A percentile compares a stretch with the other conserved stretches of the same genome.
Evolutionary conservation across 805 yeast genomes (phyloP).

Genomic region (Pichia rugopelliculosa): DNA sequence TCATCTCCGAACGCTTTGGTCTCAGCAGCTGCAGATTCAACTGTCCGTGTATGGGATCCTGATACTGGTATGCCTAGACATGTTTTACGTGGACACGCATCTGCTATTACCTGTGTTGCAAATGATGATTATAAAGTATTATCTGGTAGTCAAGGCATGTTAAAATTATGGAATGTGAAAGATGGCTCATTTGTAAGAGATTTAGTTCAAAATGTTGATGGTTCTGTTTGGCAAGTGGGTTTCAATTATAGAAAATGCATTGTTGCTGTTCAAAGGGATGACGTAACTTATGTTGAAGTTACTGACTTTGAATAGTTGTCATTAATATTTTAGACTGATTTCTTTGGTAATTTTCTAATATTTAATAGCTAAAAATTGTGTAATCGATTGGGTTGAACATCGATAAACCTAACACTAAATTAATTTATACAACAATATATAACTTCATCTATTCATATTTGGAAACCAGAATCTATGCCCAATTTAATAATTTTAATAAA

Average conservation of each 20-base stretch:
- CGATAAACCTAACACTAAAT: too few species aligned
- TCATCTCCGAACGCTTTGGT: constrained; percentile 71
- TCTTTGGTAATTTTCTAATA: too few species aligned
- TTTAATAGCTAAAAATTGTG: too few species aligned
- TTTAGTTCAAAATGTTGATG: constrained; percentile 63
- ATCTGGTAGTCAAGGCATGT: constrained; percentile 82
- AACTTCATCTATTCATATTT: too few species aligned
- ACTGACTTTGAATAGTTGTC: constrained; percentile 56
- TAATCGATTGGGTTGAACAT: too few species aligned
- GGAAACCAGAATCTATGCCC: not conserved
- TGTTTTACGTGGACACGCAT: constrained; percentile 72
- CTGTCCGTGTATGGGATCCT: constrained; percentile 91
- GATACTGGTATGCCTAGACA: constrained; percentile 57
- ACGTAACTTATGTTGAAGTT: constrained; percentile 72
- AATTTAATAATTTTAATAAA: not conserved
- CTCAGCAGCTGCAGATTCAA: constrained; percentile 93
- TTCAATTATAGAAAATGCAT: constrained; percentile 80
- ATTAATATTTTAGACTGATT: too few species aligned
- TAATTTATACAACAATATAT: too few species aligned
- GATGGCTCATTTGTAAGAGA: constrained; percentile 73
- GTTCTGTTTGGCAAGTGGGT: constrained; percentile 91
- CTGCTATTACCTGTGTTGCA: constrained; percentile 90
- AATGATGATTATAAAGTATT: constrained; percentile 78
- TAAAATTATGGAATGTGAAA: constrained; percentile 80
- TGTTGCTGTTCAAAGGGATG: constrained; percentile 75